Conservation (phyloP, 257 asterid species). For the Scutellaria galericulata region DNA sequence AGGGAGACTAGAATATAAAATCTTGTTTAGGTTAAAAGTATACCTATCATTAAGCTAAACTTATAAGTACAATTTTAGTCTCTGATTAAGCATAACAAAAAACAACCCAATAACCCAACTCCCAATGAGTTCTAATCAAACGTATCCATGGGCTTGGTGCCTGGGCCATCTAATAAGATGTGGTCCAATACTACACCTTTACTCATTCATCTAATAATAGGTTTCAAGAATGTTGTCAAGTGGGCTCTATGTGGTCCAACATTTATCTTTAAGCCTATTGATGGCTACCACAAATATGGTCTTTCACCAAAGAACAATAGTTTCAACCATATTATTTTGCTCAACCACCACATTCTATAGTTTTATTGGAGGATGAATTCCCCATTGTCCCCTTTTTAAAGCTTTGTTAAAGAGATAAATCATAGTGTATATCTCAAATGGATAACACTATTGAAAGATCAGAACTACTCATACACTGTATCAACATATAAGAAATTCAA, state of each 20-base stretch:
- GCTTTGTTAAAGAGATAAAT: no score
- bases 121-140: constrained; percentile 7
- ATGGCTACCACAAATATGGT: neutral
- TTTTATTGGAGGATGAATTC: no score
- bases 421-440: no score
- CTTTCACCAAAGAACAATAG: no score
- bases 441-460: no score
- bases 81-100: neutral
- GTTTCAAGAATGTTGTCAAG: constrained; percentile 19
- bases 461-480: no score
- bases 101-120: neutral
- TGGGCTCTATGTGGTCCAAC: constrained; percentile 16
- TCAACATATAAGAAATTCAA: no score
- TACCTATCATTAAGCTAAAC: no score
- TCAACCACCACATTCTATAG: constrained; percentile 28
- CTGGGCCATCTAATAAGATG: neutral
- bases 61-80: no score
- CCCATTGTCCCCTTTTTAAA: no score
- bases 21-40: no score
- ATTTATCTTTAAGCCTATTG: constrained; percentile 3
- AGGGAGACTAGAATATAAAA: no score
- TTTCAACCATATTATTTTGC: constrained; percentile 19
- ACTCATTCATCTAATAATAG: constrained; percentile 2
- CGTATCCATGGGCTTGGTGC: constrained; percentile 30
- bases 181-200: constrained; percentile 31